Evolutionary conservation across 2,329 filamentous ascomycete species (phyloP), one percentile per base, ranked within the genome.

Genomic region (Amesomyces nigricolor): DNA sequence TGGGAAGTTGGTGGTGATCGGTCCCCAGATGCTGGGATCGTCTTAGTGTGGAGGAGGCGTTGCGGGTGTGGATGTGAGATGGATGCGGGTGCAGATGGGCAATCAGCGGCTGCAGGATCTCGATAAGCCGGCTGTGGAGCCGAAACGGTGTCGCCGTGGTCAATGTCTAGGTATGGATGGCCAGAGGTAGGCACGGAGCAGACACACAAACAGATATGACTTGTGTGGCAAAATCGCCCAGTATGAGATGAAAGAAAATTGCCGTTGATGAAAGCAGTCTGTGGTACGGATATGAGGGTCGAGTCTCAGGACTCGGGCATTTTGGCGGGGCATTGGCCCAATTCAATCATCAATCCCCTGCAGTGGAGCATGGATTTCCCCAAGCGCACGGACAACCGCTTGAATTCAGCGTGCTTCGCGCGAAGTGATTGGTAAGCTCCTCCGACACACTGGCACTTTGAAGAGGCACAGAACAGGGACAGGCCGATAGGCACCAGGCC

Each of bases 371-470:
- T 26, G 22, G 22, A 26, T 26, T 26, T 26, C 22, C 22, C 13
- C 37, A 22, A 43, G 43, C 51, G 55, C 55, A 57, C 55, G 47
- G 55, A 52, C 55, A 47, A 43, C 48, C 32, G 46, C 46, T 42
- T 22, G 51, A 54, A 53, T 54, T 57, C 55, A 57, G 51, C 47
- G 50, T 53, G 51, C 19, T n/a, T 19, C 16, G n/a, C n/a, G 9
- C 10, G 19, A 11, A 8, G 44, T 17, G 44, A 13, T 46, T 46
- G 26, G 44, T 49, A 47, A 49, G 46, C 46, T 35, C 29, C n/a
- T 17, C 47, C 45, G 7, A 37, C 8, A 37, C 8, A 29, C 35
- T 17, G 35, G 44, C 42, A 40, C 38, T 4, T 26, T 37, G 44
- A 22, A 48, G n/a, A 43, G 42, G 47, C 50, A 29, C 42, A 53